Evolutionary conservation across 768 basidiomycete species (phyloP).

Genomic region (Lyophyllum shimeji): DNA sequence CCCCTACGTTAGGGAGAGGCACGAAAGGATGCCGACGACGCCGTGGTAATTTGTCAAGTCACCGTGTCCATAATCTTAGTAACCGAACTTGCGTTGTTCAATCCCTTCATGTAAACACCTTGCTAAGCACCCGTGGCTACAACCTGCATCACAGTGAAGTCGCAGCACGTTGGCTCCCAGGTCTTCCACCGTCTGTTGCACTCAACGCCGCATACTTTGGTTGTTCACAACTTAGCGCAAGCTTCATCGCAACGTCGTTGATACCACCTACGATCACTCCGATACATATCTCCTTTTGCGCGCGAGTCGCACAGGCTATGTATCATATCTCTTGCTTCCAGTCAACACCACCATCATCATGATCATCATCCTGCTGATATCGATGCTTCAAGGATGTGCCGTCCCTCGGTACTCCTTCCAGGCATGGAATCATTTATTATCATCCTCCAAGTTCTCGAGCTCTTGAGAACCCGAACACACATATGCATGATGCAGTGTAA

Average conservation of each 20-base stretch:
- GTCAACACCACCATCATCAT: too few species aligned
- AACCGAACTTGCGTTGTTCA: constrained; percentile 6
- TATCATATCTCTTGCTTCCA: background rate
- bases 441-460: background rate
- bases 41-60: constrained; percentile 19
- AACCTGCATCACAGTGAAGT: background rate
- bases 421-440: background rate
- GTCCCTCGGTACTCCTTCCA: background rate
- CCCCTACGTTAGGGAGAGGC: background rate
- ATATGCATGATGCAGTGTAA: too few species aligned
- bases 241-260: background rate
- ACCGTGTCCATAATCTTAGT: constrained; percentile 15
- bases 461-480: too few species aligned
- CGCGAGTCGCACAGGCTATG: background rate
- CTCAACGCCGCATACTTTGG: background rate
- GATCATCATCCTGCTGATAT: background rate
- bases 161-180: background rate
- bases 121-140: too few species aligned
- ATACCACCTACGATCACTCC: background rate
- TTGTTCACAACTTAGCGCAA: background rate
- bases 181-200: background rate
- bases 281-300: background rate
- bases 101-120: too few species aligned
- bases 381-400: background rate
- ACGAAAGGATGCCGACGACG: constrained; percentile 1